phyloP scores from a whole-genome alignment of 1,139 yeast species.

The Trichomonascaceae sp. region DNA sequence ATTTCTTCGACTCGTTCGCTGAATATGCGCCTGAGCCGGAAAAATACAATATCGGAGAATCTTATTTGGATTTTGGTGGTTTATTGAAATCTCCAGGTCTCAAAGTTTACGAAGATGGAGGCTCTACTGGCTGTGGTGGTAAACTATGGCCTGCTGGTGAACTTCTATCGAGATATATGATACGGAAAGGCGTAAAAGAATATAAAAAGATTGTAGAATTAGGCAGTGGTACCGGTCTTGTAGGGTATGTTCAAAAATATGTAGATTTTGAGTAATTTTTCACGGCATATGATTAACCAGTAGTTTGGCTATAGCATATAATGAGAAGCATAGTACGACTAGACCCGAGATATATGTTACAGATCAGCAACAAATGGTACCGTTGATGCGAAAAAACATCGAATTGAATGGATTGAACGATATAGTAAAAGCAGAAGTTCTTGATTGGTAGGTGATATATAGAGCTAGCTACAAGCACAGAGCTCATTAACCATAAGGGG shows the following conservation, averaged over 20 bases:
- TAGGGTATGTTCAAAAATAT: slow-evolving; percentile 34
- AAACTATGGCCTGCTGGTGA: slow-evolving; percentile 57
- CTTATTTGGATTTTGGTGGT: slow-evolving; percentile 40
- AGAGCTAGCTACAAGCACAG: too few relatives aligned
- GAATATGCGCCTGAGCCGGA: slow-evolving; percentile 7
- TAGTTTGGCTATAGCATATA: slow-evolving; percentile 6
- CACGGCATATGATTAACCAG: slow-evolving; percentile 5
- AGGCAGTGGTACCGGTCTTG: slow-evolving; percentile 54
- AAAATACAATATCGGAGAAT: slow-evolving; percentile 27
- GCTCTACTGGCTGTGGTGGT: slow-evolving; percentile 55
- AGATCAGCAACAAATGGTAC: slow-evolving; percentile 34
- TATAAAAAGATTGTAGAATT: slow-evolving; percentile 40
- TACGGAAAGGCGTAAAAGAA: slow-evolving; percentile 26
- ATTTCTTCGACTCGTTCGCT: slow-evolving; percentile 4
- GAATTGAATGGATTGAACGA: slow-evolving; percentile 34
- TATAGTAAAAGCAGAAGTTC: slow-evolving; percentile 37
- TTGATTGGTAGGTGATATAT: slow-evolving; percentile 37
- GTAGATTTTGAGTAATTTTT: not conserved
- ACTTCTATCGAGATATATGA: slow-evolving; percentile 41
- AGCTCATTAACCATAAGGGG: slow-evolving; percentile 32
- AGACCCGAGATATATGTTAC: slow-evolving; percentile 3
- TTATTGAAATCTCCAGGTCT: slow-evolving; percentile 35
- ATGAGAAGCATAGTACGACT: not conserved
- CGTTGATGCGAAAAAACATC: slow-evolving; percentile 43
- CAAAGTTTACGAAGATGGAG: slow-evolving; percentile 48